Evolutionary conservation across 306 rosid species (phyloP).

Genomic region (Cicer judaicum): DNA sequence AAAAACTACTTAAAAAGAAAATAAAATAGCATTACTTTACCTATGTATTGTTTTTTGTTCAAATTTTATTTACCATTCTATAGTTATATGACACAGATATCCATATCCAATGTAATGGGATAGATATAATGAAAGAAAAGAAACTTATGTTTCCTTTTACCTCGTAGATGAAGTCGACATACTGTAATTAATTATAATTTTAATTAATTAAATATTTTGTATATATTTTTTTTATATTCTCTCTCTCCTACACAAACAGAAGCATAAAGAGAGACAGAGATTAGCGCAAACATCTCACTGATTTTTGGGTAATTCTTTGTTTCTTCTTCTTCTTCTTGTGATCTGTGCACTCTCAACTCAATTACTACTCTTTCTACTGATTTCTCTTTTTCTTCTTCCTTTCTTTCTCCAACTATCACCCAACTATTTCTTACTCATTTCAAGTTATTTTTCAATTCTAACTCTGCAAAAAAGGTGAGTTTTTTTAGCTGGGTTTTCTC

Average conservation of each 20-base stretch:
- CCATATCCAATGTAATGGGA: neutral
- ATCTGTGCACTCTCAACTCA: conserved; percentile 47
- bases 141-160: conserved; percentile 34
- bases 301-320: conserved; percentile 33
- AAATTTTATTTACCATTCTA: neutral
- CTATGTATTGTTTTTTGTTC: too few species aligned
- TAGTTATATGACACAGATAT: too few species aligned
- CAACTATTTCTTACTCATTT: conserved; percentile 7
- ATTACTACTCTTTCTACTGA: neutral
- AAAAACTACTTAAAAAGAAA: too few species aligned
- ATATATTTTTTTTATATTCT: neutral
- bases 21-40: too few species aligned
- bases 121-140: neutral
- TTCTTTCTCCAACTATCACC: conserved; percentile 24
- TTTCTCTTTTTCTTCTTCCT: neutral
- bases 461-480: conserved; percentile 37
- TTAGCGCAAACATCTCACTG: conserved; percentile 44
- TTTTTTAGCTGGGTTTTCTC: conserved; percentile 38
- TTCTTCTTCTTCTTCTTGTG: conserved; percentile 47
- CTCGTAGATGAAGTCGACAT: conserved; percentile 44
- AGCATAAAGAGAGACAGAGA: neutral
- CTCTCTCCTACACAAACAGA: conserved; percentile 20
- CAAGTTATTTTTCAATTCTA: conserved; percentile 27
- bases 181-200: neutral
- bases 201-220: neutral